These are phyloP conservation scores for Cichorium intybus DNA, from an alignment of 140 eudicot species.

Conservation along the genomic window DNA sequence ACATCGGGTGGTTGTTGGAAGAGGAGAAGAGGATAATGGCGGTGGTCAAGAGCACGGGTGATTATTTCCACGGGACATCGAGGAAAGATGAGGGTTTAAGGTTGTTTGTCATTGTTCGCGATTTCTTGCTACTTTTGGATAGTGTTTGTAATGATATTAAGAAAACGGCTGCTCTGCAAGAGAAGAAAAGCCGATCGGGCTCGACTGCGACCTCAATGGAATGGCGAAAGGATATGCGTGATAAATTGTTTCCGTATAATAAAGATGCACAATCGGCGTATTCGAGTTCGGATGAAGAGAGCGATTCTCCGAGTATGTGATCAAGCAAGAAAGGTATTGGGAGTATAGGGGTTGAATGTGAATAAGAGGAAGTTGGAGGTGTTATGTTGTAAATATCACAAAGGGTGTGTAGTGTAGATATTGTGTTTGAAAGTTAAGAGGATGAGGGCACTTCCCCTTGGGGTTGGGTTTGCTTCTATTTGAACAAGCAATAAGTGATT, in stretches of 20 bases:
- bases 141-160: slow-evolving; percentile 61
- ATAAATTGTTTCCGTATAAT: slow-evolving; percentile 53
- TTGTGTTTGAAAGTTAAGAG: not conserved
- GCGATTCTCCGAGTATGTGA: slow-evolving; percentile 23
- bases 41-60: slow-evolving; percentile 72
- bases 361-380: slow-evolving; percentile 16
- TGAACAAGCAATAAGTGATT: not conserved
- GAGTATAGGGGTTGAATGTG: slow-evolving; percentile 8
- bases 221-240: slow-evolving; percentile 25
- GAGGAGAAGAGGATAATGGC: slow-evolving; percentile 74
- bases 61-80: slow-evolving; percentile 80
- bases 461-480: not conserved
- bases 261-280: slow-evolving; percentile 44
- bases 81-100: slow-evolving; percentile 75
- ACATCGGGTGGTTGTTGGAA: slow-evolving; percentile 50
- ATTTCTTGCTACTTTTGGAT: slow-evolving; percentile 72
- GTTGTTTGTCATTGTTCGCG: slow-evolving; percentile 71
- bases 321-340: not conserved
- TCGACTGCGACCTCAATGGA: slow-evolving; percentile 20
- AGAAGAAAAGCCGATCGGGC: slow-evolving; percentile 21
- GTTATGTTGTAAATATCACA: slow-evolving; percentile 14
- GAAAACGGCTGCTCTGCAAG: slow-evolving; percentile 26
- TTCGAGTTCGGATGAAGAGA: slow-evolving; percentile 52
- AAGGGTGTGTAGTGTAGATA: slow-evolving; percentile 3
- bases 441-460: not conserved